These are phyloP conservation scores for Phalaenopsis hybrid DNA, from an alignment of 116 monocot genomes.

Conservation along the genomic window DNA sequence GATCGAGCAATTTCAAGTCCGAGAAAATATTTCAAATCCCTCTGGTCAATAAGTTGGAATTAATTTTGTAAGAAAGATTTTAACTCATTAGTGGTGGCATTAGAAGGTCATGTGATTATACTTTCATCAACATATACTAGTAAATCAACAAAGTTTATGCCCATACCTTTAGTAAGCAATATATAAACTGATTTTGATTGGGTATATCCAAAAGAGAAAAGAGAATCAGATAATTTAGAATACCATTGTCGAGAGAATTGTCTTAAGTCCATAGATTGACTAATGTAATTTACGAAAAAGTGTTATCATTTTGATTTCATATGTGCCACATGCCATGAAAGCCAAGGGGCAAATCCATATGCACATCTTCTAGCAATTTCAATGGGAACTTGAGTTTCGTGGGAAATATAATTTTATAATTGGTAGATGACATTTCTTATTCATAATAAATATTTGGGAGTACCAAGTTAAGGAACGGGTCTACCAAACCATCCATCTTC, in stretches of 20 bases:
- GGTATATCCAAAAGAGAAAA: neutral
- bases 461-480: no score
- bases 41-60: conserved; percentile 3
- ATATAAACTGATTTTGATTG: neutral
- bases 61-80: neutral
- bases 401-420: no score
- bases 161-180: neutral
- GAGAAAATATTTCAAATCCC: neutral
- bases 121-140: conserved; percentile 16
- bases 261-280: neutral
- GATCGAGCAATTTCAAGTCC: neutral
- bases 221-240: neutral
- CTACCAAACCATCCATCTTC: no score
- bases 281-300: neutral
- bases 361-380: neutral
- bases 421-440: no score
- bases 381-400: no score
- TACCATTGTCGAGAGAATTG: neutral
- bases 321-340: neutral
- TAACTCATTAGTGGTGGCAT: neutral
- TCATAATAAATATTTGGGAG: no score
- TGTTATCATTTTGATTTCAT: neutral
- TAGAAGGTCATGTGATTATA: neutral
- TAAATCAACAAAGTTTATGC: neutral
- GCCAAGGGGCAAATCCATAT: neutral